Evolutionary conservation across 768 basidiomycete genomes (phyloP), one percentile per base, ranked within the genome.

Genomic region (Vararia minispora): DNA sequence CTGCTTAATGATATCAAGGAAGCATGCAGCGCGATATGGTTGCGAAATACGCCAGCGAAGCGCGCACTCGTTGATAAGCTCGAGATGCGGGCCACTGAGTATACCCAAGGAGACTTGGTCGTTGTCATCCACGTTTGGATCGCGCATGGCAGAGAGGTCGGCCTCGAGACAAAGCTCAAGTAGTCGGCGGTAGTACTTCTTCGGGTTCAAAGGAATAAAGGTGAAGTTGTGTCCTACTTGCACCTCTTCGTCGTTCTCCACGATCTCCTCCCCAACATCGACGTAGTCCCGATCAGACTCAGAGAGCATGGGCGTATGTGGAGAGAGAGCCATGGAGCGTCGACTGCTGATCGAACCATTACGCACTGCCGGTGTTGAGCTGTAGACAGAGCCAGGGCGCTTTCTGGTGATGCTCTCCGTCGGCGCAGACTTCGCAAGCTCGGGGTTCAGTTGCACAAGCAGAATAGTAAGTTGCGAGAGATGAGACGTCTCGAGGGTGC

Each of bases 81-180:
- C 82, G 28, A 88, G 66, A 54, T 97, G 88, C 9, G 71, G 55
- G 1, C 71, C 54, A 3, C 88, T 88, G 13, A 99, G 61, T 40
- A 99, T 97, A 6, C 88, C 86, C 26, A 98, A 64, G 0, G 91
- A 87, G 12, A 99, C 94, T 62, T 98, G 91, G 48, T 97, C 88
- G 49, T 88, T 84, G 48, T 90, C 88, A 32, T 89, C 82, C n/a
- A 97, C 80, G 41, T 85, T 83, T 4, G 87, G 83, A 32, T 82
- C 82, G 34, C 83, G 68, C 85, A 99, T 89, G 26, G 79, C 73
- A 52, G 89, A 87, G 41, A 98, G 64, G 56, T 99, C 95, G 20
- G 72, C 69, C 18, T 79, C 68, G 32, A 99, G 73, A 53, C 90
- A 90, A 39, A 73, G 66, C 54, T 88, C 79, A 21, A 95, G 69